These are phyloP conservation scores for Pinguiococcus pyrenoidosus DNA, from an alignment of 108 stramenopile genomes.

Conservation along the genomic window DNA sequence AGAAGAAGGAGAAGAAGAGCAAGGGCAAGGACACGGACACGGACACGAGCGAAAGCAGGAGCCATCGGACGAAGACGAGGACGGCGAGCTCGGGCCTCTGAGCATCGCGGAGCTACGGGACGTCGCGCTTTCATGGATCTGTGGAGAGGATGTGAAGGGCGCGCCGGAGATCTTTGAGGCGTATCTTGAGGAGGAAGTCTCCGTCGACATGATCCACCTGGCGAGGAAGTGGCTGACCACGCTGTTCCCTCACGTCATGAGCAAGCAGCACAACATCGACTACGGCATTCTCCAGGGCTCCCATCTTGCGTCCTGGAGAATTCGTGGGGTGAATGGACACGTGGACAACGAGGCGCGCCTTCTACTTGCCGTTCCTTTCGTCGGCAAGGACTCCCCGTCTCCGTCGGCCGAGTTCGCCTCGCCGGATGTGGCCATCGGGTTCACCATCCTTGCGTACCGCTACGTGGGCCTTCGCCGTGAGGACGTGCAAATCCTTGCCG, in stretches of 20 bases:
- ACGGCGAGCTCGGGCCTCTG: too few relatives aligned
- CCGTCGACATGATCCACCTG: too few relatives aligned
- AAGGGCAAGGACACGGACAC: too few relatives aligned
- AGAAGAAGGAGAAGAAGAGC: too few relatives aligned
- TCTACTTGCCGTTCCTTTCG: slow-evolving; percentile 25
- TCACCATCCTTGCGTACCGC: slow-evolving; percentile 19
- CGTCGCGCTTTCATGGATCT: too few relatives aligned
- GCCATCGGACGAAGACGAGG: too few relatives aligned
- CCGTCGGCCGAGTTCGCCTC: slow-evolving; percentile 20
- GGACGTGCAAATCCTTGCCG: neutral
- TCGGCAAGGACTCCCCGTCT: slow-evolving; percentile 27
- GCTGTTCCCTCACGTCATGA: slow-evolving; percentile 16
- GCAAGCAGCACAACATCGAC: slow-evolving; percentile 17
- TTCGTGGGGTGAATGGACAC: too few relatives aligned
- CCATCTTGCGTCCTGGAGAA: slow-evolving; percentile 6
- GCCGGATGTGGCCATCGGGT: slow-evolving; percentile 22
- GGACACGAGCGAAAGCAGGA: too few relatives aligned
- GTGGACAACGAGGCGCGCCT: neutral
- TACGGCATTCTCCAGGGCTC: slow-evolving; percentile 17
- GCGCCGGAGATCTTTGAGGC: too few relatives aligned
- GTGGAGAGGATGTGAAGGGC: too few relatives aligned
- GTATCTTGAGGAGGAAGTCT: too few relatives aligned
- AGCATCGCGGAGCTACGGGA: too few relatives aligned
- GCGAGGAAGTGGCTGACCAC: slow-evolving; percentile 14
- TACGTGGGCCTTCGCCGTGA: slow-evolving; percentile 8